These are phyloP conservation scores for Rhodotorula paludigena DNA, from an alignment of 768 basidiomycete genomes.

Conservation along the genomic window DNA sequence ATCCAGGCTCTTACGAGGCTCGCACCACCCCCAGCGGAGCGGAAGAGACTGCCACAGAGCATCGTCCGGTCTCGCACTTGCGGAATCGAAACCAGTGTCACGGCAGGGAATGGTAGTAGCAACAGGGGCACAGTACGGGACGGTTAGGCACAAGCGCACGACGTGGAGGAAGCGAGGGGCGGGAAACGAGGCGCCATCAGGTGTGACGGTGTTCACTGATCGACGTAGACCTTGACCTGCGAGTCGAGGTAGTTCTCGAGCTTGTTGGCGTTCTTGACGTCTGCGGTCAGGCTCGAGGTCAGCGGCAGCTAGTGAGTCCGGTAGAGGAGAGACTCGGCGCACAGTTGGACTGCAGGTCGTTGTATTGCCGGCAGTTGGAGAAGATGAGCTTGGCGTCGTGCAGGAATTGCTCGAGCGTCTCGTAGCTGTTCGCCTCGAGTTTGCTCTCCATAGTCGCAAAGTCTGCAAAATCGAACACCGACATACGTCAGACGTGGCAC, in stretches of 20 bases:
- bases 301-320: background rate
- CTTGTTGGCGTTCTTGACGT: constrained; percentile 76
- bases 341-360: constrained; percentile 48
- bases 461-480: constrained; percentile 50
- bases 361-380: constrained; percentile 84
- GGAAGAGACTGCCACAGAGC: too few species aligned
- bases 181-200: background rate
- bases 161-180: too few species aligned
- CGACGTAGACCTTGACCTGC: constrained; percentile 44
- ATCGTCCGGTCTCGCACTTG: too few species aligned
- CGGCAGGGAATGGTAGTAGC: too few species aligned
- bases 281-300: constrained; percentile 48
- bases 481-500: too few species aligned
- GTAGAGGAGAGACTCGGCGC: background rate
- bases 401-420: constrained; percentile 64
- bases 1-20: too few species aligned
- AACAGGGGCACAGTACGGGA: too few species aligned
- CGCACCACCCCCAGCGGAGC: too few species aligned
- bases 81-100: too few species aligned
- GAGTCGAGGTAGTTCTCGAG: constrained; percentile 66
- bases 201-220: background rate
- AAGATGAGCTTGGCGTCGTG: constrained; percentile 79
- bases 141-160: too few species aligned
- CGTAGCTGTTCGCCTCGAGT: constrained; percentile 75
- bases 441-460: constrained; percentile 85